Evolutionary conservation across 2,329 filamentous ascomycete genomes (phyloP).

Genomic region (Helotiales sp.): DNA sequence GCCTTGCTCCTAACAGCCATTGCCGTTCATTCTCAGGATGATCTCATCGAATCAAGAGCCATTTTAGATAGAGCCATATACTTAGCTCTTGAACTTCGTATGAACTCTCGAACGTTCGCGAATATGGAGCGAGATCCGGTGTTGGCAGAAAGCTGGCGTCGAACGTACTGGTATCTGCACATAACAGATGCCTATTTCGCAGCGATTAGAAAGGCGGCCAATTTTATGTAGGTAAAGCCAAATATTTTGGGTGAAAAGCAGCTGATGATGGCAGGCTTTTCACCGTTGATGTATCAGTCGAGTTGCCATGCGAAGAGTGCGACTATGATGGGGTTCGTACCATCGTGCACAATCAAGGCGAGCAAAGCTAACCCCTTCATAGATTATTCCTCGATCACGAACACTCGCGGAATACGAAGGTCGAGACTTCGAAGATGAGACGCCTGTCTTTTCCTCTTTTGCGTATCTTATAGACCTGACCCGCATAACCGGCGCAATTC

Average conservation of each 20-base stretch:
- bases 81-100: conserved; percentile 59
- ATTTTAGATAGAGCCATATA: conserved; percentile 51
- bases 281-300: conserved; percentile 36
- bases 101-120: conserved; percentile 58
- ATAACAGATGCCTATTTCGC: conserved; percentile 30
- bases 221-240: conserved; percentile 23
- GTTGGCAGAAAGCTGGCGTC: conserved; percentile 42
- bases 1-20: conserved; percentile 40
- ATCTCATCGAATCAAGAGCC: conserved; percentile 26
- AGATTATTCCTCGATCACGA: conserved; percentile 38
- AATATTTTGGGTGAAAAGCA: neutral
- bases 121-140: conserved; percentile 37
- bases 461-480: conserved; percentile 41
- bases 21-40: conserved; percentile 37
- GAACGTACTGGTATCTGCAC: conserved; percentile 44
- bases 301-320: conserved; percentile 43
- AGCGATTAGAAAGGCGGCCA: conserved; percentile 20
- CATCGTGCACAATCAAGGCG: neutral
- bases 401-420: conserved; percentile 39
- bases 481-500: conserved; percentile 37
- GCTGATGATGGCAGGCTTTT: conserved; percentile 22
- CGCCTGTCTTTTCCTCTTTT: conserved; percentile 40
- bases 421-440: conserved; percentile 36
- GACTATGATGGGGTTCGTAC: conserved; percentile 42
- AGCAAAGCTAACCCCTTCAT: conserved; percentile 12